Evolutionary conservation across 1,284 basidiomycete genomes (phyloP).

Genomic region (Cryptococcus sp.): DNA sequence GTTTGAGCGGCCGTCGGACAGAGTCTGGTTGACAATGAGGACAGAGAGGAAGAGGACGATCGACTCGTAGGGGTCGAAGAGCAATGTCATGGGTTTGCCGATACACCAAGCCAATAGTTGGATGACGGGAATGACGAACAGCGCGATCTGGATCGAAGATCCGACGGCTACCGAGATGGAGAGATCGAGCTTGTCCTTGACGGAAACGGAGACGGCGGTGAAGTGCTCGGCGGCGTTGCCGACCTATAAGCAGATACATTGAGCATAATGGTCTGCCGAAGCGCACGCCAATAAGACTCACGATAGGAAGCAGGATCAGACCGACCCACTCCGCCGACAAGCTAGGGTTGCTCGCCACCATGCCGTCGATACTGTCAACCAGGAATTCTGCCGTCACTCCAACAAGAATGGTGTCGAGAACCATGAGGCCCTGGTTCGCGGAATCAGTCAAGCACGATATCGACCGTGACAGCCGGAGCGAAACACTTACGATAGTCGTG

Average conservation of each 20-base stretch:
- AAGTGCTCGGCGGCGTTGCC: conserved; percentile 67
- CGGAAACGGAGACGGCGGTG: conserved; percentile 83
- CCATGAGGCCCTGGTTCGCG: conserved; percentile 33
- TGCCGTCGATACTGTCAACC: conserved; percentile 50
- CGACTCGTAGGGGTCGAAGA: conserved; percentile 55
- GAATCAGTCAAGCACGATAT: too few relatives aligned
- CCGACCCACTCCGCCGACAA: conserved; percentile 75
- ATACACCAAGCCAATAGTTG: conserved; percentile 58
- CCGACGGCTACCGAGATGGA: conserved; percentile 80
- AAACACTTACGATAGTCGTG: conserved; percentile 50
- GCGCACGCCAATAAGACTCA: conserved; percentile 17
- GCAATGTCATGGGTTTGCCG: conserved; percentile 56
- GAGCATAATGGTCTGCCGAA: not conserved
- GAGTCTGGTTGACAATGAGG: conserved; percentile 76
- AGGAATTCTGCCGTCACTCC: conserved; percentile 74
- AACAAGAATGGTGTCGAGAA: conserved; percentile 47
- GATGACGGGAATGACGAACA: conserved; percentile 76
- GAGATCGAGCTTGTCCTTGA: conserved; percentile 64
- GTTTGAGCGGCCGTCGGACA: conserved; percentile 63
- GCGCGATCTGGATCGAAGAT: conserved; percentile 87
- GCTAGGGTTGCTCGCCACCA: conserved; percentile 50
- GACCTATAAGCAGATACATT: conserved; percentile 24
- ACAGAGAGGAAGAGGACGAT: conserved; percentile 63
- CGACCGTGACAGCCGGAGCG: not conserved
- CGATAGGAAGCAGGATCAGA: conserved; percentile 78